These are phyloP conservation scores for Colletotrichum eremochloae DNA, from an alignment of 2,329 filamentous ascomycete genomes.

Conservation along the genomic window DNA sequence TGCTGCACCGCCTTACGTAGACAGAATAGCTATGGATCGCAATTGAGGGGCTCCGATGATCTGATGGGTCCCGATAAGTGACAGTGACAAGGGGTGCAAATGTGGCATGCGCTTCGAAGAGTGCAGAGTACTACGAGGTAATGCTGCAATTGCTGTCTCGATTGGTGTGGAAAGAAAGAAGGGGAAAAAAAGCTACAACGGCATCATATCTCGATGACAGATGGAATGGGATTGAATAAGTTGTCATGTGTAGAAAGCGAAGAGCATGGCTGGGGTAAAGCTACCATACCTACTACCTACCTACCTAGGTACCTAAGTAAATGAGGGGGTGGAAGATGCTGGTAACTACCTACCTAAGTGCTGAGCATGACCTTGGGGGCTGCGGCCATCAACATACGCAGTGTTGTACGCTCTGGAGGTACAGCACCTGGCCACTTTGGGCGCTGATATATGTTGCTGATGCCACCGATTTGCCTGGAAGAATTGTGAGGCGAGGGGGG, in stretches of 20 bases:
- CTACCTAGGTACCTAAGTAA: no score
- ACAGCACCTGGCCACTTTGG: neutral
- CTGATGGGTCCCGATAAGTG: conserved; percentile 25
- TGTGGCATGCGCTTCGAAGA: conserved; percentile 9
- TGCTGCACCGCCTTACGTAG: conserved; percentile 27
- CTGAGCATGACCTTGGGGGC: neutral
- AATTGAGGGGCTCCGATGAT: conserved; percentile 29
- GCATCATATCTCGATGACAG: conserved; percentile 1
- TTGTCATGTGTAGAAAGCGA: neutral
- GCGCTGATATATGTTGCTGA: neutral
- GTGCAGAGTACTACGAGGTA: neutral
- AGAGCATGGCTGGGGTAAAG: neutral
- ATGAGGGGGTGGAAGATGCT: neutral
- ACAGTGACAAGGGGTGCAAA: conserved; percentile 15
- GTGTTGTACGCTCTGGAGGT: neutral
- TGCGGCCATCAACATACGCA: neutral
- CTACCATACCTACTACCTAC: no score
- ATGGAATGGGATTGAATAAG: neutral
- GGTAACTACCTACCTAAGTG: no score
- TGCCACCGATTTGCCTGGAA: neutral
- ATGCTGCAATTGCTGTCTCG: conserved; percentile 2
- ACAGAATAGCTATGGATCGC: conserved; percentile 23
- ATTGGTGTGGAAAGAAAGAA: conserved; percentile 5
- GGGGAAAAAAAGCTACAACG: neutral
- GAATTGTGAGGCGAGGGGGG: no score